phyloP scores from a whole-genome alignment of 2,329 filamentous ascomycete species.

The Claviceps maximensis region DNA sequence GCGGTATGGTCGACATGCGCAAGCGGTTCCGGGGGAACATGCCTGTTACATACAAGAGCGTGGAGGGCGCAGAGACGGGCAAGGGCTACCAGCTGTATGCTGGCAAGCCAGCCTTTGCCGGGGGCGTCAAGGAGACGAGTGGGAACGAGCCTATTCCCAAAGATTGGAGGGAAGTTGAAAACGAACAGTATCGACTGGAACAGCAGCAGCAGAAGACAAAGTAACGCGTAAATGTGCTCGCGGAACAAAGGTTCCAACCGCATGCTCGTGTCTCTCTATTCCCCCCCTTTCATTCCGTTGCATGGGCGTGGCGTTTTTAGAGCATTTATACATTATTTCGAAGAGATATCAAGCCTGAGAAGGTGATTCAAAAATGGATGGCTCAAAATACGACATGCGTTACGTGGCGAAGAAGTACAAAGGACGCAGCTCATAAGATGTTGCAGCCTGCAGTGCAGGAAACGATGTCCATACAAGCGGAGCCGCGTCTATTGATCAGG shows the following conservation, averaged over 20 bases:
- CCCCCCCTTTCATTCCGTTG: background rate
- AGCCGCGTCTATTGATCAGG: too few relatives aligned
- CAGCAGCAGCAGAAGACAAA: slow-evolving; percentile 16
- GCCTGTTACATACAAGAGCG: slow-evolving; percentile 54
- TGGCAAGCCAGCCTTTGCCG: slow-evolving; percentile 56
- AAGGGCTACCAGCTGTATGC: slow-evolving; percentile 64
- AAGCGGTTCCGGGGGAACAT: slow-evolving; percentile 94
- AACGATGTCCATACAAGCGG: too few relatives aligned
- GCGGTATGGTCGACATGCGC: slow-evolving; percentile 95
- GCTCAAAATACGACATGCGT: too few relatives aligned
- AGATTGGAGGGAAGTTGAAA: slow-evolving; percentile 54
- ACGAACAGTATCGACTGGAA: slow-evolving; percentile 39
- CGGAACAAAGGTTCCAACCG: background rate
- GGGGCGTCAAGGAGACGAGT: slow-evolving; percentile 49
- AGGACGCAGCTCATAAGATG: background rate
- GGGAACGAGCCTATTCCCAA: slow-evolving; percentile 49
- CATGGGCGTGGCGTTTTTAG: background rate
- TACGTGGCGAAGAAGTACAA: background rate
- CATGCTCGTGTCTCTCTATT: background rate
- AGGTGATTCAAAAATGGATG: background rate
- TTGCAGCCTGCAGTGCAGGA: too few relatives aligned
- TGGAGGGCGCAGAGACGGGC: slow-evolving; percentile 41
- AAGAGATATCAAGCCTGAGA: background rate
- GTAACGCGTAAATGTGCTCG: background rate
- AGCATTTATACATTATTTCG: too few relatives aligned